phyloP scores from a whole-genome alignment of 1,284 basidiomycete genomes.

The Microbotryum silenes-acaulis region DNA sequence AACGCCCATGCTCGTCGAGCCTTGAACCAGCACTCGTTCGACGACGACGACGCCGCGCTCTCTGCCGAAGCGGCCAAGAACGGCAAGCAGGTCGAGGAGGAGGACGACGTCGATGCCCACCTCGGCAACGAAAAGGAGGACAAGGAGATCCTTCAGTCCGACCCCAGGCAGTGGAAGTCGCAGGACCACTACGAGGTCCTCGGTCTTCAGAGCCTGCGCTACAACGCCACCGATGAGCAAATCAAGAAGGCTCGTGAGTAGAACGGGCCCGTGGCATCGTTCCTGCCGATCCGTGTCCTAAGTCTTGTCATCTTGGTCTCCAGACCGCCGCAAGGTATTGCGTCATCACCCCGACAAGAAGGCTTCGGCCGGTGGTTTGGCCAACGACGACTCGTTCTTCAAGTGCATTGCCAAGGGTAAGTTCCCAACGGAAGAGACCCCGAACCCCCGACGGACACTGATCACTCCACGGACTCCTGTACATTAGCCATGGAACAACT shows the following conservation, averaged over 20 bases:
- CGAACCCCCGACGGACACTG: too few species aligned
- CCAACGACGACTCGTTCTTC: conserved; percentile 97
- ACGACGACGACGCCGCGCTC: conserved; percentile 61
- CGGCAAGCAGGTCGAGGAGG: conserved; percentile 52
- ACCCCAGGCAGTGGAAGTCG: conserved; percentile 99
- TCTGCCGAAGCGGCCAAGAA: conserved; percentile 51
- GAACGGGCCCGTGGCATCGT: conserved; percentile 6
- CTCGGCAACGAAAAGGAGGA: conserved; percentile 87
- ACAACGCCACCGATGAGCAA: conserved; percentile 79
- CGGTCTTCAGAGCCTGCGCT: conserved; percentile 82
- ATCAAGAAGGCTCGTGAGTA: conserved; percentile 91
- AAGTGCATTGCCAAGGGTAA: conserved; percentile 89
- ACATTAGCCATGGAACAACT: conserved; percentile 61
- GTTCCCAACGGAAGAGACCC: neutral
- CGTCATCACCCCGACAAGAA: conserved; percentile 99
- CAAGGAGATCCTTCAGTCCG: conserved; percentile 60
- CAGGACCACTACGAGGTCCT: conserved; percentile 98
- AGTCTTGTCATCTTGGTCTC: conserved; percentile 7
- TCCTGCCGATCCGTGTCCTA: conserved; percentile 5
- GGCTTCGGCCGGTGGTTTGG: conserved; percentile 59
- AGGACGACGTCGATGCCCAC: conserved; percentile 68
- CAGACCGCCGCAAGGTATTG: conserved; percentile 95
- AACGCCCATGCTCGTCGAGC: conserved; percentile 68
- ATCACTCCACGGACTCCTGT: neutral
- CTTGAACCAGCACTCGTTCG: conserved; percentile 67